phyloP scores from a whole-genome alignment of 2,329 filamentous ascomycete genomes.

The Nigrospora sphaerica region DNA sequence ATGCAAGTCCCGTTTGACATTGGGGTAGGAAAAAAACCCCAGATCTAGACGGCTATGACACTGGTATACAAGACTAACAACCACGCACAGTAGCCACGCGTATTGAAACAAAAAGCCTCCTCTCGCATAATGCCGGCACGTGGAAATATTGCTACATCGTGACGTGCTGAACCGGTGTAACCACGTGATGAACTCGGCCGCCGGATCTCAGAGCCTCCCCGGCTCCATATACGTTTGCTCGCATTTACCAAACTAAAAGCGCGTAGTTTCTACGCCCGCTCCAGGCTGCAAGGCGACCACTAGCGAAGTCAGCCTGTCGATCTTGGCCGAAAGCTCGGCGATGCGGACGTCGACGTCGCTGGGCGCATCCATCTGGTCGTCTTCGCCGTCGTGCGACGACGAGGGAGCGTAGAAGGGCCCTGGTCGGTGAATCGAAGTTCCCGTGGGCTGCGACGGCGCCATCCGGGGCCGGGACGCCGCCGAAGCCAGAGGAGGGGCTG shows the following conservation, averaged over 20 bases:
- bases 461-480: conserved; percentile 12
- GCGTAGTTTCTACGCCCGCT: conserved; percentile 11
- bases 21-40: too few species aligned
- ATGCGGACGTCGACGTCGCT: conserved; percentile 43
- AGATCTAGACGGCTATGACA: too few species aligned
- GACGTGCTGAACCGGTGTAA: too few species aligned
- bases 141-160: too few species aligned
- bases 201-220: neutral
- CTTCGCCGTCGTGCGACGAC: conserved; percentile 17
- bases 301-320: conserved; percentile 48
- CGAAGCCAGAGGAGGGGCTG: conserved; percentile 9
- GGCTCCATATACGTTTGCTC: too few species aligned
- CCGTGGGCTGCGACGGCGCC: conserved; percentile 15
- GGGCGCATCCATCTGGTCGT: conserved; percentile 28
- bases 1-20: too few species aligned
- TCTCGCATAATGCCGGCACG: too few species aligned
- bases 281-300: conserved; percentile 40
- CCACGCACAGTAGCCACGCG: too few species aligned
- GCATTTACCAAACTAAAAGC: conserved; percentile 6
- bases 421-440: conserved; percentile 11
- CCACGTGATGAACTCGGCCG: too few species aligned
- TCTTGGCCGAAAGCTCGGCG: conserved; percentile 47
- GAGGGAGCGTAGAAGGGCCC: conserved; percentile 4
- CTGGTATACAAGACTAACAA: too few species aligned
- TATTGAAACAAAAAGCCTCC: too few species aligned